Conservation (phyloP, 2,329 filamentous ascomycete genomes). For the Pseudogymnoascus sp. region DNA sequence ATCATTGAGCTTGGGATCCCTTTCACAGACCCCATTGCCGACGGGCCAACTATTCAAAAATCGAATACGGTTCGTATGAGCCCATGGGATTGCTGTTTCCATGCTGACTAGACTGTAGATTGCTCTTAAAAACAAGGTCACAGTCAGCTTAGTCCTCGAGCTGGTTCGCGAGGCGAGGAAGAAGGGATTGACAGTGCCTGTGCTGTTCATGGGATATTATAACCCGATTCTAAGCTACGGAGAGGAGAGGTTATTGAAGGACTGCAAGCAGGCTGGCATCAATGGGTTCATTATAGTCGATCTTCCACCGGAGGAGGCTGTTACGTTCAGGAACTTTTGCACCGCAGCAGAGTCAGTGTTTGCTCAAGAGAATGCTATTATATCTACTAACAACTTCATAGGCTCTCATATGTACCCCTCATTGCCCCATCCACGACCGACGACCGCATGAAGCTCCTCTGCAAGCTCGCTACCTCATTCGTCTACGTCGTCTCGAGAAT, state of each 20-base stretch:
- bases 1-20: slow-evolving; percentile 92
- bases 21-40: slow-evolving; percentile 96
- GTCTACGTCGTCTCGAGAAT: slow-evolving; percentile 97
- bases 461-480: slow-evolving; percentile 94
- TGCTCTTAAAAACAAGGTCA: slow-evolving; percentile 83
- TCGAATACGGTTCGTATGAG: slow-evolving; percentile 59
- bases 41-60: slow-evolving; percentile 93
- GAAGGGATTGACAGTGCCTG: slow-evolving; percentile 68
- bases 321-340: slow-evolving; percentile 82
- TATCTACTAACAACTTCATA: too few relatives aligned
- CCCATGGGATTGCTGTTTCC: slow-evolving; percentile 13
- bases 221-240: slow-evolving; percentile 93
- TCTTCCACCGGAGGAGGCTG: slow-evolving; percentile 87
- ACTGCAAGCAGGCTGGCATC: slow-evolving; percentile 74
- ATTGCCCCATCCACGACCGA: slow-evolving; percentile 93
- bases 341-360: slow-evolving; percentile 58
- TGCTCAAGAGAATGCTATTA: too few relatives aligned
- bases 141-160: slow-evolving; percentile 66
- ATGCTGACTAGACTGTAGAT: too few relatives aligned
- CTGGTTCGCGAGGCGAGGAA: slow-evolving; percentile 76
- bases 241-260: slow-evolving; percentile 77
- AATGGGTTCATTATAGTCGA: slow-evolving; percentile 98
- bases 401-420: slow-evolving; percentile 87
- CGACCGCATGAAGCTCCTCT: slow-evolving; percentile 87
- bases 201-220: slow-evolving; percentile 98